Conservation (phyloP, 2,329 filamentous ascomycete genomes). For the Zasmidium angulare region DNA sequence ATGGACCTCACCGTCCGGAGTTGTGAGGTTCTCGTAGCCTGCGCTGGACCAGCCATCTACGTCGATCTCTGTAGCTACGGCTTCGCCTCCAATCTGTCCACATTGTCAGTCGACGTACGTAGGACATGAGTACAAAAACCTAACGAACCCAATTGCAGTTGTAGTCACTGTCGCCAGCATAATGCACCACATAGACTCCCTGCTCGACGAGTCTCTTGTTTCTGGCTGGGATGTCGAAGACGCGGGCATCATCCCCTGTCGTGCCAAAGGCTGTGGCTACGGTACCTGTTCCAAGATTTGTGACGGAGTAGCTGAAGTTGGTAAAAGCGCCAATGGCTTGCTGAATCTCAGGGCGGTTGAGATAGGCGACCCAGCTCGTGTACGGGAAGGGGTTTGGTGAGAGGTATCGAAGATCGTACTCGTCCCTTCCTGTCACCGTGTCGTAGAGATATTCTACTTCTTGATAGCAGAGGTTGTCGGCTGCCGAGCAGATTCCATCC, state of each 20-base stretch:
- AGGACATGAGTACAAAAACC: not conserved
- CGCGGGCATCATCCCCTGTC: conserved; percentile 53
- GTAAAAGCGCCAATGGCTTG: conserved; percentile 58
- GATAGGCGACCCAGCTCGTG: conserved; percentile 49
- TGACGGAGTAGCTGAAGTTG: conserved; percentile 54
- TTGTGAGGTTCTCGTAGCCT: conserved; percentile 50
- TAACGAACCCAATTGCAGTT: conserved; percentile 47
- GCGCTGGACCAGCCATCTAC: conserved; percentile 45
- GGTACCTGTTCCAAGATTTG: conserved; percentile 50
- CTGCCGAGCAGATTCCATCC: conserved; percentile 52
- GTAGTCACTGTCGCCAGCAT: conserved; percentile 51
- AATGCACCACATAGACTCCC: conserved; percentile 43
- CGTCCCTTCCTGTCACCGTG: conserved; percentile 52
- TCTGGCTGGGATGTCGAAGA: conserved; percentile 43
- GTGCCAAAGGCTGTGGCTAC: conserved; percentile 46
- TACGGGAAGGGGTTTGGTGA: conserved; percentile 59
- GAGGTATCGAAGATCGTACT: conserved; percentile 61
- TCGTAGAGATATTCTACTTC: conserved; percentile 56
- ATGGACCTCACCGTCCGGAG: conserved; percentile 48
- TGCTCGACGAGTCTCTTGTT: conserved; percentile 40
- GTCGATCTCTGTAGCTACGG: conserved; percentile 41
- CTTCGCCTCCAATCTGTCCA: conserved; percentile 44
- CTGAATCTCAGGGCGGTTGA: conserved; percentile 57
- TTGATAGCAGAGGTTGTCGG: conserved; percentile 56
- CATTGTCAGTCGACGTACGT: not conserved